phyloP scores from a whole-genome alignment of 2,329 filamentous ascomycete genomes.

The Monilinia vaccinii-corymbosi region DNA sequence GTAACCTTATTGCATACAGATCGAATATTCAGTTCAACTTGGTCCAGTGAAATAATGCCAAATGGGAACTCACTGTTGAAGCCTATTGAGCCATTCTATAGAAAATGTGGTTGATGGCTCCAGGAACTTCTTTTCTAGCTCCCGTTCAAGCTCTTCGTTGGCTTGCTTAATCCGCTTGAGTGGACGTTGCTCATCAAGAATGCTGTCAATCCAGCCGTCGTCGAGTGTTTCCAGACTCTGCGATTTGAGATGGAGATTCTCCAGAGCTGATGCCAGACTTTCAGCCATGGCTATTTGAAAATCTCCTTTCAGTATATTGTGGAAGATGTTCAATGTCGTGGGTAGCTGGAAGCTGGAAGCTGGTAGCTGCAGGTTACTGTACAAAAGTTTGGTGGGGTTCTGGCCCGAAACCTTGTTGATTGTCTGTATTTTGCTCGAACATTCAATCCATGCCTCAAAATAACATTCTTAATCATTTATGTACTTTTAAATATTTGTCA shows the following conservation, averaged over 20 bases:
- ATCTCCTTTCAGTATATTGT: neutral
- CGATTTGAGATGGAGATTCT: constrained; percentile 38
- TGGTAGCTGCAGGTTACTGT: neutral
- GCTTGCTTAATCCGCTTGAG: constrained; percentile 42
- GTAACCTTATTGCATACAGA: constrained; percentile 2
- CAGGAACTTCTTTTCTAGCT: constrained; percentile 70
- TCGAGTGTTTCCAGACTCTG: constrained; percentile 23
- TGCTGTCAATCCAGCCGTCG: constrained; percentile 45
- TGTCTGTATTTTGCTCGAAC: neutral
- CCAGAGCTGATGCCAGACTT: constrained; percentile 39
- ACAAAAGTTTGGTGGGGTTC: constrained; percentile 3
- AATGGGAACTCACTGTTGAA: constrained; percentile 57
- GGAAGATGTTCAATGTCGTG: neutral
- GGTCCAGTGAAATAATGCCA: neutral
- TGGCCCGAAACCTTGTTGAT: neutral
- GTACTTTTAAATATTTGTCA: neutral
- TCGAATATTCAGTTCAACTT: neutral
- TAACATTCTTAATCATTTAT: neutral
- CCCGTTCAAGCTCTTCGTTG: constrained; percentile 54
- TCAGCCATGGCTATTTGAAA: constrained; percentile 22
- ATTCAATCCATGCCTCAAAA: neutral
- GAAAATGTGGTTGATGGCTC: constrained; percentile 73
- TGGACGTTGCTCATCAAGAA: constrained; percentile 45
- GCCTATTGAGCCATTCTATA: constrained; percentile 72
- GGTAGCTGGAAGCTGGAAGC: neutral